Evolutionary conservation across 2,329 filamentous ascomycete genomes (phyloP).

Genomic region (Nemania sp.): DNA sequence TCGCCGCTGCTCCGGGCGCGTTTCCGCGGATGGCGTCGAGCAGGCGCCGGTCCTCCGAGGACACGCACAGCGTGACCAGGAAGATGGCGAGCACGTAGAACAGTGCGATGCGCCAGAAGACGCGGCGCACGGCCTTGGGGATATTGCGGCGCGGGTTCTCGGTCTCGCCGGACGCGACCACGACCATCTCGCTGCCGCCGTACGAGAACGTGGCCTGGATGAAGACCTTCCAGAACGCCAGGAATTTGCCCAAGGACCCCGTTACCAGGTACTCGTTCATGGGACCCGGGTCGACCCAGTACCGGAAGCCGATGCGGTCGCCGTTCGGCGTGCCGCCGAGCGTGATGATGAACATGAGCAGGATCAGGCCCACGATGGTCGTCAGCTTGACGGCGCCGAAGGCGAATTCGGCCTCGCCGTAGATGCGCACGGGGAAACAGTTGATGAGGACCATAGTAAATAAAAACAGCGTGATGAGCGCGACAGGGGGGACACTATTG

Average conservation of each 20-base stretch:
- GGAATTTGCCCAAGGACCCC: constrained; percentile 46
- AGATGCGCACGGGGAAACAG: constrained; percentile 47
- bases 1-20: constrained; percentile 39
- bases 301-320: constrained; percentile 50
- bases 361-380: constrained; percentile 53
- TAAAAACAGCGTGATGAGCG: constrained; percentile 44
- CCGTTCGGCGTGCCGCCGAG: constrained; percentile 50
- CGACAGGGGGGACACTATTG: constrained; percentile 31
- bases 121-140: constrained; percentile 67
- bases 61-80: constrained; percentile 42
- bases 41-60: constrained; percentile 39
- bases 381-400: constrained; percentile 55
- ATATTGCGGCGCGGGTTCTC: constrained; percentile 64
- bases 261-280: constrained; percentile 47
- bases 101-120: constrained; percentile 67
- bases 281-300: constrained; percentile 48
- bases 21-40: constrained; percentile 36
- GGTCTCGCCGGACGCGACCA: constrained; percentile 58
- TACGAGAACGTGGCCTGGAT: constrained; percentile 54
- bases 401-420: constrained; percentile 57
- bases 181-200: constrained; percentile 49
- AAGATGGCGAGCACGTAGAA: constrained; percentile 71
- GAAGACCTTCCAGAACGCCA: constrained; percentile 50
- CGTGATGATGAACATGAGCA: constrained; percentile 54
- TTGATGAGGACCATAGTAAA: constrained; percentile 44